These are phyloP conservation scores for Suhomyces ambrosiae DNA, from an alignment of 1,139 yeast species.

Conservation along the genomic window DNA sequence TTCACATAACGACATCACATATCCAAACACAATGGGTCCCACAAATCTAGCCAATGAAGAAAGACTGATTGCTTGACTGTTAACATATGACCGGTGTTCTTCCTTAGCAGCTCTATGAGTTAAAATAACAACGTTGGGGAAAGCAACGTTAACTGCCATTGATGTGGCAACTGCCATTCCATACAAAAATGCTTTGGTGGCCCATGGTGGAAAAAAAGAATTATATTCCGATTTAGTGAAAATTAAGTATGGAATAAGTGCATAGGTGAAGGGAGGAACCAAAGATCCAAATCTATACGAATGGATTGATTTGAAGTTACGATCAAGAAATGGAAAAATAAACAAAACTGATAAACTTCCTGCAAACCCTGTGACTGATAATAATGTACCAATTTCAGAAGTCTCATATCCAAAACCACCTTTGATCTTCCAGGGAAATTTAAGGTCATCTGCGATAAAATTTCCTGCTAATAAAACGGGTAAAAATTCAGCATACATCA, in stretches of 20 bases:
- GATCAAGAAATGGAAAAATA: conserved; percentile 27
- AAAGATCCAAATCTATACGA: conserved; percentile 24
- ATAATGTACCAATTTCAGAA: conserved; percentile 24
- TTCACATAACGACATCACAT: conserved; percentile 41
- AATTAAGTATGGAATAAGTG: conserved; percentile 24
- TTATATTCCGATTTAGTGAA: conserved; percentile 24
- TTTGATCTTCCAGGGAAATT: conserved; percentile 22
- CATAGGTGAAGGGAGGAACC: conserved; percentile 25
- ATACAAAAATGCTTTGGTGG: conserved; percentile 14
- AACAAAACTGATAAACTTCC: conserved; percentile 26
- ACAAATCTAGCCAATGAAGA: conserved; percentile 57
- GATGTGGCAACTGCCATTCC: conserved; percentile 22
- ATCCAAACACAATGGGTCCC: conserved; percentile 64
- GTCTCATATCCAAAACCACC: conserved; percentile 27
- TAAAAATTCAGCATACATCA: conserved; percentile 25
- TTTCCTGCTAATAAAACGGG: conserved; percentile 27
- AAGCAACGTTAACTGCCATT: conserved; percentile 26
- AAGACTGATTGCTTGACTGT: conserved; percentile 51
- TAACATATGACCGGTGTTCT: conserved; percentile 51
- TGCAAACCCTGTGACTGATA: conserved; percentile 28
- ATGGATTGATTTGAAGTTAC: conserved; percentile 23
- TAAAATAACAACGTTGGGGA: conserved; percentile 46
- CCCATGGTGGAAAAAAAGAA: conserved; percentile 17
- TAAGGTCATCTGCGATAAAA: conserved; percentile 14
- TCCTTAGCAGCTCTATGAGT: conserved; percentile 52